A percentile compares a stretch with the other conserved stretches of the same genome.
Conservation (phyloP, 768 basidiomycete genomes). For the Termitomyces sp. region DNA sequence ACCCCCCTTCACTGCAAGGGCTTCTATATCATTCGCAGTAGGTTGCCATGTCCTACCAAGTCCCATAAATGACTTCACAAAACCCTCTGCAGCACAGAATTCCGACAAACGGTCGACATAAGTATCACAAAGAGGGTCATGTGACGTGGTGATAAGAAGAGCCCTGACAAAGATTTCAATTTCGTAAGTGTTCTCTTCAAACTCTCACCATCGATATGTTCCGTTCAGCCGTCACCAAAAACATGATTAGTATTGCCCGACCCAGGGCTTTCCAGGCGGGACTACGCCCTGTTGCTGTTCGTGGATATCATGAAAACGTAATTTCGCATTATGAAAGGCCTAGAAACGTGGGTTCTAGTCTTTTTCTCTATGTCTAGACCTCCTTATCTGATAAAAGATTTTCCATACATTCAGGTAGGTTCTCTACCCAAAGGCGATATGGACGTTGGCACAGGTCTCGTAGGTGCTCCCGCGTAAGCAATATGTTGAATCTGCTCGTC, state of each 20-base stretch:
- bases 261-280: constrained; percentile 32
- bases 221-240: constrained; percentile 52
- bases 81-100: background rate
- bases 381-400: constrained; percentile 55
- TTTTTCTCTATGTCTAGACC: constrained; percentile 28
- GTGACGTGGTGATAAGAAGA: background rate
- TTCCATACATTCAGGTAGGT: constrained; percentile 66
- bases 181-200: constrained; percentile 9
- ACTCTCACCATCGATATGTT: constrained; percentile 56
- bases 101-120: background rate
- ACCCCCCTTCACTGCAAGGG: background rate
- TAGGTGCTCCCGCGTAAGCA: constrained; percentile 92
- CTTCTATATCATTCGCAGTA: background rate
- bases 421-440: constrained; percentile 88
- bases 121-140: background rate
- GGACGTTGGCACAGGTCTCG: constrained; percentile 95
- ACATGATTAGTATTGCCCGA: constrained; percentile 43
- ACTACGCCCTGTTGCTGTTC: constrained; percentile 47
- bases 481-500: constrained; percentile 10
- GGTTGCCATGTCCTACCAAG: background rate
- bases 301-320: constrained; percentile 93
- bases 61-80: background rate
- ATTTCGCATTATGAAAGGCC: constrained; percentile 97
- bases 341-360: constrained; percentile 72
- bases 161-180: constrained; percentile 16